Base-by-base conservation (phyloP, 345 rosid species). In the Camelina hispida region DNA sequence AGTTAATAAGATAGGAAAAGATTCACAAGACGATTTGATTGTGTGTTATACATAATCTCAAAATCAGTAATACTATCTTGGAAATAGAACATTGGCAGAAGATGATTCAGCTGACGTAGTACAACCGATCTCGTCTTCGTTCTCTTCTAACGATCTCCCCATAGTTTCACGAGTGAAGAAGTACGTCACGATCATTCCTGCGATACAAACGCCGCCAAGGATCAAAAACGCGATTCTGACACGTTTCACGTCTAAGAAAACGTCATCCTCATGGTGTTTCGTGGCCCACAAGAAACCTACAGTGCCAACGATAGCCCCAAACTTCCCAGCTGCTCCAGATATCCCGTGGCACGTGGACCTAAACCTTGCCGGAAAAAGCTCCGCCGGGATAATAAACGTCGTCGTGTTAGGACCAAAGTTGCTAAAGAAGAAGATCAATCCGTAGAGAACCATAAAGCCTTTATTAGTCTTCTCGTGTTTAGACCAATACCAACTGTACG, bases 361-460 rank as follows among this genome's bases (percentile, higher is more conserved):
- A 43, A 92, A 87, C 76, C 97, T 84, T 0, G 97, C 89, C 2
- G 97, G 97, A 43, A 92, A 92, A 18, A 89, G 88, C 57, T 92
- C 96, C 0, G 96, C 96, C 0, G 97, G 97, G 43, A 88, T 83
- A 0, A 92, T 88, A 63, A 89, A 92, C 0, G 97, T 89, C 3
- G 96, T 89, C 1, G 93, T 83, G 69, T 92, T 92, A 5, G 96
- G 97, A 43, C 97, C 97, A 37, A 88, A 88, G 76, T 92, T 92
- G 46, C 91, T 81, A 35, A 92, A 92, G 87, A 92, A 92, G 79
- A 87, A 89, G 0, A 86, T 79, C 7, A 87, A 79, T 4, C 83
- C 85, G 13, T 87, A 88, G 1, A 89, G 71, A 58, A 82, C 28
- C 61, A 88, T 60, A 68, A 92, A 89, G 0, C 84, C 88, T 68